phyloP scores from a whole-genome alignment of 164 flowering plant species.

The Vitis vinifera region DNA sequence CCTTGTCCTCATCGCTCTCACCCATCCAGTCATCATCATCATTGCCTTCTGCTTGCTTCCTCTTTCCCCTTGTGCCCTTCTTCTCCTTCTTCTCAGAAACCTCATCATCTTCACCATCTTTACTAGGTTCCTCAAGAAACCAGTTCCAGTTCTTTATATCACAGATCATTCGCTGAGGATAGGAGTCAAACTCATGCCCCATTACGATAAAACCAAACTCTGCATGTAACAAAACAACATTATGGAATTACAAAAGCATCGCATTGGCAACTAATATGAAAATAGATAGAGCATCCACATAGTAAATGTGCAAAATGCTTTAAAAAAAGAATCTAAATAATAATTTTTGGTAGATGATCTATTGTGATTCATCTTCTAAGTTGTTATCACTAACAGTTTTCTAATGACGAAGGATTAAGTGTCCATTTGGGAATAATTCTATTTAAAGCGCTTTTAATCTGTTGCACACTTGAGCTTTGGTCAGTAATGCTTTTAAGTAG shows the following conservation, averaged over 20 bases:
- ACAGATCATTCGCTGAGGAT: conserved; percentile 49
- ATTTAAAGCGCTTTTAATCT: no score
- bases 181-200: conserved; percentile 78
- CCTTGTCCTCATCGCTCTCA: conserved; percentile 67
- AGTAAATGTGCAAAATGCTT: no score
- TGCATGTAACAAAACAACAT: conserved; percentile 32
- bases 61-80: conserved; percentile 24
- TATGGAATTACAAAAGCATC: conserved; percentile 1
- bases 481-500: no score
- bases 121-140: conserved; percentile 63
- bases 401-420: no score
- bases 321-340: no score
- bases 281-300: no score
- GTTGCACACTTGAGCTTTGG: no score
- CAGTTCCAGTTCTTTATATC: conserved; percentile 69
- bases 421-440: no score
- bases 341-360: no score
- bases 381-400: no score
- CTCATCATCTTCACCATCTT: conserved; percentile 49
- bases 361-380: no score
- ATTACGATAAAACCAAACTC: conserved; percentile 85
- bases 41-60: conserved; percentile 24
- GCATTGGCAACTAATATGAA: not conserved
- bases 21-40: conserved; percentile 74
- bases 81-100: conserved; percentile 12